These are phyloP conservation scores for Mycena crocata DNA, from an alignment of 768 basidiomycete species.

Conservation along the genomic window DNA sequence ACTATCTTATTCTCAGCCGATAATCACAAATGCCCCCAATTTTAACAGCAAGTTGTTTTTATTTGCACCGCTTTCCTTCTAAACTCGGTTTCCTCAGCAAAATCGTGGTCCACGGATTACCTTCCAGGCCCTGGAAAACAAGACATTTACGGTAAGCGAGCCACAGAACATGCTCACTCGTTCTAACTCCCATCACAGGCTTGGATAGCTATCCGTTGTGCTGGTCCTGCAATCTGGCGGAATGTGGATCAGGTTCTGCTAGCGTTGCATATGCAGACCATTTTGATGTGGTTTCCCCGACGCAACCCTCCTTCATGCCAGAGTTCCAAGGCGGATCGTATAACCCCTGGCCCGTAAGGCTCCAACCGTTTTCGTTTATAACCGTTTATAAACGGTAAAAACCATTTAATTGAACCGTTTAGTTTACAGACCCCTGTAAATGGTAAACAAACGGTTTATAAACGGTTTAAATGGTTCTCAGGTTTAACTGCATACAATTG, in stretches of 20 bases:
- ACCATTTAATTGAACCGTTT: no score
- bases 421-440: no score
- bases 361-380: no score
- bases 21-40: slow-evolving; percentile 30
- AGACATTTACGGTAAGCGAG: slow-evolving; percentile 23
- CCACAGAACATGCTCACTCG: neutral
- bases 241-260: slow-evolving; percentile 15
- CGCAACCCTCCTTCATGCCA: slow-evolving; percentile 28
- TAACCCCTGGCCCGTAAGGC: no score
- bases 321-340: slow-evolving; percentile 34
- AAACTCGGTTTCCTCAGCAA: neutral
- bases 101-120: slow-evolving; percentile 28
- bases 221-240: slow-evolving; percentile 31
- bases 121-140: slow-evolving; percentile 25
- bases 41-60: slow-evolving; percentile 17
- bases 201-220: slow-evolving; percentile 28
- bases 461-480: no score
- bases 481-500: no score
- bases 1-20: neutral
- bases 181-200: slow-evolving; percentile 1
- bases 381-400: no score
- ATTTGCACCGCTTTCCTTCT: neutral
- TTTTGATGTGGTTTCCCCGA: slow-evolving; percentile 24
- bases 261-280: slow-evolving; percentile 24
- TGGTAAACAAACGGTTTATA: no score